These are phyloP conservation scores for Kluyveromyces starmeri DNA, from an alignment of 805 yeast genomes.

Conservation along the genomic window DNA sequence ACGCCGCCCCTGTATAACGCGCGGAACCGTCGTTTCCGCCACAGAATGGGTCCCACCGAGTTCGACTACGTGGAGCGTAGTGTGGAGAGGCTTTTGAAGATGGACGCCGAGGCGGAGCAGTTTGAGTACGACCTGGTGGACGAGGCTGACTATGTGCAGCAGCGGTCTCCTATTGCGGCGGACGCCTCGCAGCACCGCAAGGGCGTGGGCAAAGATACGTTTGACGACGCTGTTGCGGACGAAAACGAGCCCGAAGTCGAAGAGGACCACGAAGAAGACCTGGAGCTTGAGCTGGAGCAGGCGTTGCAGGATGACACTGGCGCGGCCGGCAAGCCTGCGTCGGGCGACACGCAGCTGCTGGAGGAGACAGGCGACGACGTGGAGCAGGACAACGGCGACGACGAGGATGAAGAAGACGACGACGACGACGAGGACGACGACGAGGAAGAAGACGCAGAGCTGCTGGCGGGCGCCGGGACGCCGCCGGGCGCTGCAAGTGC, in stretches of 20 bases:
- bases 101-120: slow-evolving; percentile 80
- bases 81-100: slow-evolving; percentile 64
- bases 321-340: not conserved
- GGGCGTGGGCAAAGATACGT: slow-evolving; percentile 12
- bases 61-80: slow-evolving; percentile 70
- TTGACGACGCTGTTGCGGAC: slow-evolving; percentile 1
- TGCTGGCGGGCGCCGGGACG: slow-evolving; percentile 39
- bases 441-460: slow-evolving; percentile 30
- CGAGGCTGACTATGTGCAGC: slow-evolving; percentile 31
- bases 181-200: slow-evolving; percentile 14
- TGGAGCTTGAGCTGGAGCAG: slow-evolving; percentile 50
- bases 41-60: slow-evolving; percentile 58
- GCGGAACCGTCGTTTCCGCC: slow-evolving; percentile 59
- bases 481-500: slow-evolving; percentile 32
- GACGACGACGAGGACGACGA: slow-evolving; percentile 27
- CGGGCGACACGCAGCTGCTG: slow-evolving; percentile 8
- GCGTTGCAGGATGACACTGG: slow-evolving; percentile 37
- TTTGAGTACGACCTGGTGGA: slow-evolving; percentile 69
- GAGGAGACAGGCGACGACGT: slow-evolving; percentile 32
- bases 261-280: slow-evolving; percentile 36
- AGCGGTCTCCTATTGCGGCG: slow-evolving; percentile 17
- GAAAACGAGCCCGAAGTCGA: slow-evolving; percentile 19
- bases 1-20: slow-evolving; percentile 73
- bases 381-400: slow-evolving; percentile 28
- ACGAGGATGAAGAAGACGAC: slow-evolving; percentile 23